Evolutionary conservation across 805 yeast genomes (phyloP), one percentile per base, ranked within the genome.

Genomic region (Saturnispora bothae): DNA sequence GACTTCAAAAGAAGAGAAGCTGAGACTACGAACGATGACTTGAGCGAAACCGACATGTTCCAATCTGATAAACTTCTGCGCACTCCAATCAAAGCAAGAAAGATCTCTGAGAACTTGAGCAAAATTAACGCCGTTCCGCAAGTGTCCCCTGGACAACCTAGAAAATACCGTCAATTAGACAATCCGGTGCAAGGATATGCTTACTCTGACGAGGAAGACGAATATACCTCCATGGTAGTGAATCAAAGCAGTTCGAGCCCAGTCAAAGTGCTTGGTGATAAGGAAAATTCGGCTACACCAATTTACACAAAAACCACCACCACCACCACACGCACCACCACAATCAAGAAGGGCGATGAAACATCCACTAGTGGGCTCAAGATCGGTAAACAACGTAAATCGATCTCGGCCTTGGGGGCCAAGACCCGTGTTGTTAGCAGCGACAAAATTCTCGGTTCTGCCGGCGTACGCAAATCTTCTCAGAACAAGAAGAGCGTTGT

Each of bases 111-210:
- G 40, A 73, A 81, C 26, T 72, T 78, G 37, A 76, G 78, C 48
- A 58, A 54, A 1, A 42, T 45, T 5, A 72, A 77, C 28, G 92
- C 92, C 0, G 86, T 92, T 15, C 98, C 97, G 4, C 71, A 73
- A 47, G 84, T 84, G 36, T 84, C 96, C 2, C 98, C 98, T 0
- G 98, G 97, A 2, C 98, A 92, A 60, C 98, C 98, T 29, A 73
- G 96, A 53, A 89, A 89, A 51, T 62, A 62, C 46, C 58, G 62
- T 27, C 63, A 67, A 3, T 57, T 64, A 5, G 49, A 51, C 15
- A 50, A 51, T 40, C 55, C 55, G 18, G 51, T 48, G 38, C 55
- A 52, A 28, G 47, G 48, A n/a, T 57, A 55, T 38, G 57, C 41
- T 41, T 56, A 57, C 32, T 56, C 53, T 31, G 68, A 45, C 52